Evolutionary conservation across 345 rosid species (phyloP).

Genomic region (Leavenworthia alabamica): DNA sequence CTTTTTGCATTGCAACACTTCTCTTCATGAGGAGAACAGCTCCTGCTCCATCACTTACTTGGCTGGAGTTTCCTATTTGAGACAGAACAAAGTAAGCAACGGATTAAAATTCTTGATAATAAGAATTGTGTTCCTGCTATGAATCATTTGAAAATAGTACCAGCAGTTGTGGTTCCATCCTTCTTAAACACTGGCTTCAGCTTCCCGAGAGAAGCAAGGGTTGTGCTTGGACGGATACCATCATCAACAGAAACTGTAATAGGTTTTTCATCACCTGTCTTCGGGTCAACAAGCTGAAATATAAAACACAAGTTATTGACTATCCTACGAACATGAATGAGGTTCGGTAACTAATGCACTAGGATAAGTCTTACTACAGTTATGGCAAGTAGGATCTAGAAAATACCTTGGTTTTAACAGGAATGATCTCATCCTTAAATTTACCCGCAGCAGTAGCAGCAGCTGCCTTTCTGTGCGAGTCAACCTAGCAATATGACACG

Average conservation of each 20-base stretch:
- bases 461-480: conserved; percentile 97
- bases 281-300: conserved; percentile 83
- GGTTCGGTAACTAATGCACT: not conserved
- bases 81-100: not conserved
- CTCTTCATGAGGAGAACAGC: conserved; percentile 98
- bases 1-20: conserved; percentile 72
- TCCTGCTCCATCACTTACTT: conserved; percentile 95
- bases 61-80: conserved; percentile 86
- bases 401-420: conserved; percentile 85
- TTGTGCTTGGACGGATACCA: conserved; percentile 77
- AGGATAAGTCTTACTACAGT: not conserved
- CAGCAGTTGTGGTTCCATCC: conserved; percentile 96
- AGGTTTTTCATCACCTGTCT: conserved; percentile 79
- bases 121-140: not conserved
- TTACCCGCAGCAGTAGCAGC: conserved; percentile 92
- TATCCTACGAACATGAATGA: not conserved
- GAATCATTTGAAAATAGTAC: conserved; percentile 32
- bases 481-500: conserved; percentile 50
- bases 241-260: conserved; percentile 81
- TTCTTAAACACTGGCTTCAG: conserved; percentile 88
- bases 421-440: conserved; percentile 93
- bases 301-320: conserved; percentile 16
- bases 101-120: not conserved
- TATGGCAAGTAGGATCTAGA: not conserved
- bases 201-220: conserved; percentile 61